Conservation (phyloP, 2,329 filamentous ascomycete genomes). For the Kalmusia sp. region DNA sequence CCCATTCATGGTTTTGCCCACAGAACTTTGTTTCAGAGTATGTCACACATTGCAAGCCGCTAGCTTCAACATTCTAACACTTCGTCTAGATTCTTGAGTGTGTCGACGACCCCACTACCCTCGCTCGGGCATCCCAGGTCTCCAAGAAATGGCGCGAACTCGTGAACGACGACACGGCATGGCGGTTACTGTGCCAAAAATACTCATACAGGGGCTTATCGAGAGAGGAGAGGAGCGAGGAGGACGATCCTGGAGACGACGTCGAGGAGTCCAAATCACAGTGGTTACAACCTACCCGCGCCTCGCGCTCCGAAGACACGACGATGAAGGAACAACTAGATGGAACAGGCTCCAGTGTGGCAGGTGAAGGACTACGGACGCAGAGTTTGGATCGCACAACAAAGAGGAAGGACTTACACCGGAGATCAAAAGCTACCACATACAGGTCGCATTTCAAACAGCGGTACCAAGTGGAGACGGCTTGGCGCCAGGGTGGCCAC, state of each 20-base stretch:
- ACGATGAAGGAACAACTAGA: slow-evolving; percentile 35
- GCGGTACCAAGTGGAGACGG: slow-evolving; percentile 93
- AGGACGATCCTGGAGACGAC: slow-evolving; percentile 34
- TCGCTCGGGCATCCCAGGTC: slow-evolving; percentile 94
- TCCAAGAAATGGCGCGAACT: slow-evolving; percentile 93
- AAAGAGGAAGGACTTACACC: slow-evolving; percentile 39
- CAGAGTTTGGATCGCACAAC: slow-evolving; percentile 64
- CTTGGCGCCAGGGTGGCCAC: slow-evolving; percentile 91
- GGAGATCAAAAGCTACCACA: slow-evolving; percentile 72
- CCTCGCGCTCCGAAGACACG: slow-evolving; percentile 35
- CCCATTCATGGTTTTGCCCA: slow-evolving; percentile 88
- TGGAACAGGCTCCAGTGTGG: slow-evolving; percentile 49
- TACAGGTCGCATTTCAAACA: slow-evolving; percentile 99
- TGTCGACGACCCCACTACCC: slow-evolving; percentile 93
- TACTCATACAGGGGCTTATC: slow-evolving; percentile 78
- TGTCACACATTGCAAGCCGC: slow-evolving; percentile 39
- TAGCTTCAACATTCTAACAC: slow-evolving; percentile 20
- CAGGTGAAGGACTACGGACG: slow-evolving; percentile 55
- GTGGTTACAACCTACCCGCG: slow-evolving; percentile 33
- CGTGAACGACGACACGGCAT: slow-evolving; percentile 94
- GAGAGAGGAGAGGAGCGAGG: slow-evolving; percentile 49
- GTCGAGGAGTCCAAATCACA: slow-evolving; percentile 34
- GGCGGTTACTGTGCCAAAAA: slow-evolving; percentile 96
- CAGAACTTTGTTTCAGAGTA: slow-evolving; percentile 90
- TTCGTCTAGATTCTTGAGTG: slow-evolving; percentile 83